Base-by-base conservation (phyloP, 768 basidiomycete species). In the Pleurotus ostreatus region DNA sequence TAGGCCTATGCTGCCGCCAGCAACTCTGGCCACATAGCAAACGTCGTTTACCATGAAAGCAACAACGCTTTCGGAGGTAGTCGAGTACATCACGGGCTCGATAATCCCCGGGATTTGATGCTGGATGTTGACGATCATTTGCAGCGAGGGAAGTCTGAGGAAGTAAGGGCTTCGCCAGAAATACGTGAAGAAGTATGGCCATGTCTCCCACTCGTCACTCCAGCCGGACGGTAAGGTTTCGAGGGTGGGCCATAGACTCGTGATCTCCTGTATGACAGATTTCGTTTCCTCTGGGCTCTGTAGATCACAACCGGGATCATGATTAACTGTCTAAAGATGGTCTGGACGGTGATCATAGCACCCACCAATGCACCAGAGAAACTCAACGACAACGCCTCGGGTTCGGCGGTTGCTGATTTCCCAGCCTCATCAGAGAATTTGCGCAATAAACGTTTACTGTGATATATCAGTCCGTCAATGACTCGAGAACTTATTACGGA, bases 81-180 rank as follows among this genome's bases (percentile, higher is more conserved):
- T 57, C 1, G 63, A 66, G 64, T 65, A 74, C 41, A 73, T 63
- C 9, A 74, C 30, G 3, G 72, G 71, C 12, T 68, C 66, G 8
- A 66, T 66, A 48, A 70, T 67, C 15, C 72, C 72, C 0, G 61
- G 66, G 23, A 72, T 62, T 2, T 57, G 63, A 58, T 70, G 63
- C 15, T 60, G 59, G 18, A 74, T 62, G 56, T 71, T 73, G 16
- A 71, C 61, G n/a, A 68, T 56, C 67, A 70, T 68, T 49, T 72
- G 67, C 47, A 73, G 69, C 60, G 70, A 70, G 3, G 71, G 71
- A 43, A 73, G 62, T 62, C 62, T 68, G 43, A 74, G 69, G 55
- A 68, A 73, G 61, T 72, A 68, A 2, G 71, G 67, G 2, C 66
- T 68, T 51, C 62, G 61, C 59, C 70, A 71, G 63, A 67, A 74